Evolutionary conservation across 2,329 filamentous ascomycete species (phyloP), one percentile per base, ranked within the genome.

Genomic region (Alternaria consortialis): DNA sequence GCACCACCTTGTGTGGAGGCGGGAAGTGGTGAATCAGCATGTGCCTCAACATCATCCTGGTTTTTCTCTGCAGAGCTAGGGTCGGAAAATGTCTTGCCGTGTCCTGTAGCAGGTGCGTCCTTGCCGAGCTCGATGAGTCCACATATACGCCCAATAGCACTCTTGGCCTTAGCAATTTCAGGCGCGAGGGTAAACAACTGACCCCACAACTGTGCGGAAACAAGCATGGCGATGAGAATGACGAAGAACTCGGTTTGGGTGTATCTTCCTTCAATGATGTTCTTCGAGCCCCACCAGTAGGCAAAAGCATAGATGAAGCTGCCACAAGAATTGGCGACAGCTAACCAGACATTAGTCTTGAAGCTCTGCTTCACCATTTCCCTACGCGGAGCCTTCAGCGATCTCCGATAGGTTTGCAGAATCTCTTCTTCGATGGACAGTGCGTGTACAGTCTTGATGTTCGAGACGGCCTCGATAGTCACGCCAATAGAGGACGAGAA

Each of bases 41-140:
- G 31, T 7, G 77, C 74, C 60, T 80, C 77, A 7, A 79, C 27
- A 48, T 80, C 76, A 17, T 60, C 64, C 51, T 73, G 69, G 39
- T 72, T 67, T n/a, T 67, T 64, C 29, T 97, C 86, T 65, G 91
- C 87, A 57, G 93, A 90, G 29, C 97, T 86, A 65, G 91, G 87
- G 60, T 93, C 90, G 11, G 97, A 84, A 0, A 94, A 97, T 66
- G 92, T 90, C 91, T 97, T 96, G 67, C 97, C 93, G 0, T 93
- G 92, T 0, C 92, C 54, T n/a, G 60, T 23, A 8, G 60, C 52
- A 12, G 64, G 58, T 5, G 44, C 32, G 44, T 70, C 58, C 3
- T 59, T 64, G n/a, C 76, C 74, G 2, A 80, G 64, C 40, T 80
- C 74, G 34, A 81, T 79, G 20, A 86, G 69, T 17, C 92, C 77